Evolutionary conservation across 2,329 filamentous ascomycete genomes (phyloP), one percentile per base, ranked within the genome.

Genomic region (Penicillium expansum): DNA sequence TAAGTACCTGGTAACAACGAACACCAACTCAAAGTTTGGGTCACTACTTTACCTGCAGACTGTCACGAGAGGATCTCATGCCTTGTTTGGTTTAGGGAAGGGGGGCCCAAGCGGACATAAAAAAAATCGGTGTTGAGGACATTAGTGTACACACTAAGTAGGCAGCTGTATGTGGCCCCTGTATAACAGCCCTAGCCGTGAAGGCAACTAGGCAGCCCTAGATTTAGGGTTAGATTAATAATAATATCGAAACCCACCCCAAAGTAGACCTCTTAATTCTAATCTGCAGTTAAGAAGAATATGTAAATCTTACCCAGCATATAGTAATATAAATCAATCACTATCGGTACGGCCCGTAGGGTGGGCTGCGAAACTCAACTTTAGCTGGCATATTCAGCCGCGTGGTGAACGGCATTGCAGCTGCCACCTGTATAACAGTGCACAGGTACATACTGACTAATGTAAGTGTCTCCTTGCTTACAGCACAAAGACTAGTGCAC

Each of bases 401-500:
- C 35, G 22, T 55, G 48, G 50, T 49, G 42, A 61, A 48, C 45
- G 48, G 42, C 56, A 55, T 50, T 56, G 56, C 59, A 61, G 54
- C 41, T 56, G 54, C 43, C 54, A 62, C 32, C 42, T 43, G 47
- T 55, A 30, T 39, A 30, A 54, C 42, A 14, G 38, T 11, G 30
- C 20, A 51, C 22, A 37, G 14, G n/a, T 37, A 48, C 42, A 37
- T 18, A 18, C 33, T 29, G 18, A 32, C 24, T 35, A 37, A 18
- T 38, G 9, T 29, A 7, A 22, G 43, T 42, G 37, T 29, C 24
- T 30, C 24, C 27, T 51, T 29, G n/a, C 18, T 16, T 22, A 45
- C n/a, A 42, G 27, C 18, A 41, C 13, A 14, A 16, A 50, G 5
- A 2, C 18, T 16, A 22, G 11, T 50, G 35, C 16, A 5, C 30